A percentile compares a stretch with the other conserved stretches of the same genome.
phyloP scores from a whole-genome alignment of 805 yeast species.

The Wickerhamomyces pijperi region DNA sequence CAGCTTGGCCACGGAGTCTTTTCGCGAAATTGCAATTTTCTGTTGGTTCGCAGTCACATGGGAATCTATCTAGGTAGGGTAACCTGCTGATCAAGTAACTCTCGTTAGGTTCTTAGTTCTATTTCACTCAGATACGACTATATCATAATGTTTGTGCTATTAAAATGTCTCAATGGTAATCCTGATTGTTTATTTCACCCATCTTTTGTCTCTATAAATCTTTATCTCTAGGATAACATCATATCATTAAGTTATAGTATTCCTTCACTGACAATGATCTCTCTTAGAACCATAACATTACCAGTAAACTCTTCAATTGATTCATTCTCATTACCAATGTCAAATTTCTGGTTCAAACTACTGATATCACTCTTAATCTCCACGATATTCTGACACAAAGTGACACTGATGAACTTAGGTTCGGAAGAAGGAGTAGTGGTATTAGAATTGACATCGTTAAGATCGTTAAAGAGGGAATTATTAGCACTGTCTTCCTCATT shows the following conservation, averaged over 20 bases:
- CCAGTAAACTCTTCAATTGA: neutral
- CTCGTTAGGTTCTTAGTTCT: too few species aligned
- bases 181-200: too few species aligned
- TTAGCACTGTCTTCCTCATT: neutral
- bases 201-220: too few species aligned
- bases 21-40: neutral
- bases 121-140: too few species aligned
- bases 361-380: neutral
- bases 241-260: neutral
- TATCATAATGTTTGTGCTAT: too few species aligned
- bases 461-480: neutral
- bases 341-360: neutral
- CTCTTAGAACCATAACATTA: neutral
- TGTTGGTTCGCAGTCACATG: neutral
- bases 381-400: neutral
- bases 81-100: too few species aligned
- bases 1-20: neutral
- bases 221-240: too few species aligned
- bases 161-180: too few species aligned
- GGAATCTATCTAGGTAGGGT: too few species aligned
- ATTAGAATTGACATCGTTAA: neutral
- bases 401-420: neutral
- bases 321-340: conserved; percentile 17
- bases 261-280: neutral
- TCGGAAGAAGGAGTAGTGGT: neutral